phyloP scores from a whole-genome alignment of 106 monocot species.

The Platanthera guangdongensis region DNA sequence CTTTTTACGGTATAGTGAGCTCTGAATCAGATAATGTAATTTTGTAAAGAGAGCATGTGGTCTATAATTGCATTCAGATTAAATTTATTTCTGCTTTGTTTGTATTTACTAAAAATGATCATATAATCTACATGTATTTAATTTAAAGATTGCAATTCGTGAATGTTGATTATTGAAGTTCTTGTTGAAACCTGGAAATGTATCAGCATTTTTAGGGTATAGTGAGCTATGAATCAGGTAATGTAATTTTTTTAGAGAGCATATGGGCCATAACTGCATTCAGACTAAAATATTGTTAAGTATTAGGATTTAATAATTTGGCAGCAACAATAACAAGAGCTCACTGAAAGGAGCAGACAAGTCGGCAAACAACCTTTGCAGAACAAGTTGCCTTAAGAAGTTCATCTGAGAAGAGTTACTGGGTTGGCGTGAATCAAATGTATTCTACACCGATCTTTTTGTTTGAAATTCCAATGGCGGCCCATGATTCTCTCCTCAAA shows the following conservation, averaged over 20 bases:
- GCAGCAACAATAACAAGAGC: too few species aligned
- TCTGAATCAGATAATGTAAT: background rate
- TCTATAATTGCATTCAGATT: background rate
- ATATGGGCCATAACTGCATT: background rate
- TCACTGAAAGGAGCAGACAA: too few species aligned
- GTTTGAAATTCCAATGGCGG: too few species aligned
- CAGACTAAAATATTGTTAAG: background rate
- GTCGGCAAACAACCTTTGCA: too few species aligned
- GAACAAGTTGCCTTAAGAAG: too few species aligned
- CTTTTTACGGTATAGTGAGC: background rate
- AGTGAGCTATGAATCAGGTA: background rate
- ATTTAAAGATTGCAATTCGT: background rate
- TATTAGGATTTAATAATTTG: too few species aligned
- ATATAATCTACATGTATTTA: background rate
- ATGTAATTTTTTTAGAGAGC: background rate
- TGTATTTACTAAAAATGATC: background rate
- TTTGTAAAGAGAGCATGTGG: background rate
- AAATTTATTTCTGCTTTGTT: background rate
- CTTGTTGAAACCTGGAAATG: background rate
- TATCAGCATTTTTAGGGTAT: background rate
- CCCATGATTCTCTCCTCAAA: too few species aligned
- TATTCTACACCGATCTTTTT: too few species aligned
- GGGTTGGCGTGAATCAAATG: too few species aligned
- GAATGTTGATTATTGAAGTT: background rate
- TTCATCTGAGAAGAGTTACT: too few species aligned